Evolutionary conservation across 225 moss, liverwort and hornwort genomes (phyloP).

Genomic region (Sphagnum contortum): DNA sequence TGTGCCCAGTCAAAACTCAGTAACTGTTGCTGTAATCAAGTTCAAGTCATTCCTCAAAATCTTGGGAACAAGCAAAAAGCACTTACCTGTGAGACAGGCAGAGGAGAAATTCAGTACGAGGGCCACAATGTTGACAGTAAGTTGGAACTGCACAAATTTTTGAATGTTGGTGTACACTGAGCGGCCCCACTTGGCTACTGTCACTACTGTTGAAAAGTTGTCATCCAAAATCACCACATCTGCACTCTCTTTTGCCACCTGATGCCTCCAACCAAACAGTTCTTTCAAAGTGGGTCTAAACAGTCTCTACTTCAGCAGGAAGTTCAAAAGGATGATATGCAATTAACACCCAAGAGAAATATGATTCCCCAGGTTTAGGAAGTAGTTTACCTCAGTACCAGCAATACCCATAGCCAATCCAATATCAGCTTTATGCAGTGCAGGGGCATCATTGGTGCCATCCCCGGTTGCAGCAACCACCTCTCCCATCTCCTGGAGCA

Average conservation of each 20-base stretch:
- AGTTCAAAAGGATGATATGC: too few relatives aligned
- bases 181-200: slow-evolving; percentile 13
- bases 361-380: not conserved
- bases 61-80: not conserved
- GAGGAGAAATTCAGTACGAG: slow-evolving; percentile 15
- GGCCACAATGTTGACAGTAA: slow-evolving; percentile 15
- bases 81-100: slow-evolving; percentile 13
- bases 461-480: slow-evolving; percentile 20
- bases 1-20: not conserved
- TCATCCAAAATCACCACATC: slow-evolving; percentile 17
- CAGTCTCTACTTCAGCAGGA: too few relatives aligned
- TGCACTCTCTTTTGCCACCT: slow-evolving; percentile 19
- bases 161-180: slow-evolving; percentile 16
- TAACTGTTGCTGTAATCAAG: too few relatives aligned
- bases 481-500: slow-evolving; percentile 9
- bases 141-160: slow-evolving; percentile 19
- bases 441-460: slow-evolving; percentile 22
- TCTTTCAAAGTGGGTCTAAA: not conserved
- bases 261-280: not conserved
- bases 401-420: slow-evolving; percentile 17
- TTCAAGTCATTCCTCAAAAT: too few relatives aligned
- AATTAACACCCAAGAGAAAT: too few relatives aligned
- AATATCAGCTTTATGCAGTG: slow-evolving; percentile 16
- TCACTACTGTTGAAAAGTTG: slow-evolving; percentile 13
- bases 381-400: slow-evolving; percentile 9